Evolutionary conservation across 495 filamentous ascomycete genomes (phyloP), one percentile per base, ranked within the genome.

Genomic region (Copromyces sp.): DNA sequence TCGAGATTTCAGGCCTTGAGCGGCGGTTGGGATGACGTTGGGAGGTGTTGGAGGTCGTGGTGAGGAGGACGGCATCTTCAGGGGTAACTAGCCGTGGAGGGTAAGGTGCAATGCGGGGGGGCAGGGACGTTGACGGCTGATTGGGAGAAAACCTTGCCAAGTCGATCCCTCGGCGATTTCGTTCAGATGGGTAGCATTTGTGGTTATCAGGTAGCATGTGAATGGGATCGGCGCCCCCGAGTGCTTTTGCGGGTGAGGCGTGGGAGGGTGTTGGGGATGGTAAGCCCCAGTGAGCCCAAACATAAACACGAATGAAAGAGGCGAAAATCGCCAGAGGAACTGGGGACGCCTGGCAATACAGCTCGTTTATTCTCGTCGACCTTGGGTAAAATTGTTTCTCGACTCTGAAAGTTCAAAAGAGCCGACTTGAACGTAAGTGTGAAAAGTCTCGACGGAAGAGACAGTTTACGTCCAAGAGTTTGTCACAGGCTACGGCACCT

Each of bases 151-250:
- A 24, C 45, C 45, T 61, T 73, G 72, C 35, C 68, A 24, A 73
- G 45, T 61, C 35, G 40, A 65, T 70, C 42, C 72, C 72, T 73
- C 72, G 72, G 72, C 24, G 47, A 37, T 65, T 68, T 59, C 47
- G 47, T 59, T 59, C 20, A 59, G 20, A 59, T 59, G 47, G 47
- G 47, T 59, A 14, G 20, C 47, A 29, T 59, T 59, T 12, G 47
- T 59, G 20, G 47, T 14, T 29, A 59, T 29, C 11, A 6, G 11
- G 29, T 37, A 71, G 72, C 72, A 70, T 73, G 72, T 73, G 72
- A 70, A 70, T 39, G 16, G 4, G 65, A 9, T 59, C 47, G 47
- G 12, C 20, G 47, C 20, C 20, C 14, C 20, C 20, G 45, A 12
- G 14, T 53, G 20, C 44, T 53, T 53, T 53, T 53, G 20, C 45